Conservation (phyloP, 495 filamentous ascomycete genomes). For the Penicillium antarcticum region DNA sequence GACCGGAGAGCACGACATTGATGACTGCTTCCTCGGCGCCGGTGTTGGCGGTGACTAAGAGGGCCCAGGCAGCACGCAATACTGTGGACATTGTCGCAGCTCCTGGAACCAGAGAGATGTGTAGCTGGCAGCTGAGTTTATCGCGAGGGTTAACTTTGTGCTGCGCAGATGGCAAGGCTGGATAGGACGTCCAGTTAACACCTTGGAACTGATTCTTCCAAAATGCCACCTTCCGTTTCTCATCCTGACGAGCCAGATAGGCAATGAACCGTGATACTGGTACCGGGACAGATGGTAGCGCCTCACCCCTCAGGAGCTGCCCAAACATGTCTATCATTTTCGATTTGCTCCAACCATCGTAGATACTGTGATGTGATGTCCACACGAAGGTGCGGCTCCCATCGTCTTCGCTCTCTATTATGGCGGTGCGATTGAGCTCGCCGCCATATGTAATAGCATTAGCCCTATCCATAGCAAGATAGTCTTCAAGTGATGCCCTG, state of each 20-base stretch:
- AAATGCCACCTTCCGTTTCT: conserved; percentile 17
- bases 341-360: conserved; percentile 30
- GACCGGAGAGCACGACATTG: conserved; percentile 29
- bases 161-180: background rate
- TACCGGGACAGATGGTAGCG: background rate
- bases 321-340: conserved; percentile 47
- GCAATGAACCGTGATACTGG: conserved; percentile 21
- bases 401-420: conserved; percentile 19
- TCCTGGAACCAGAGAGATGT: background rate
- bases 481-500: no score
- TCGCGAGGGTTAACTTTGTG: background rate
- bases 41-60: conserved; percentile 26
- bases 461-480: no score
- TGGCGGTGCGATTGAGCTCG: conserved; percentile 39
- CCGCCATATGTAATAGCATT: conserved; percentile 38
- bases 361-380: conserved; percentile 16
- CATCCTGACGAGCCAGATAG: conserved; percentile 16
- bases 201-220: conserved; percentile 31
- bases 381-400: conserved; percentile 33
- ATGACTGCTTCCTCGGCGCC: conserved; percentile 29
- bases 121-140: background rate
- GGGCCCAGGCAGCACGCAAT: no score
- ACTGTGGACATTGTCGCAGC: conserved; percentile 20
- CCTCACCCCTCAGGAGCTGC: no score
- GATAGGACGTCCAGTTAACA: background rate